Percentiles rank a stretch among this genome's conserved stretches.
phyloP scores from a whole-genome alignment of 2,329 filamentous ascomycete genomes.

The Epicoccum sorghinum region DNA sequence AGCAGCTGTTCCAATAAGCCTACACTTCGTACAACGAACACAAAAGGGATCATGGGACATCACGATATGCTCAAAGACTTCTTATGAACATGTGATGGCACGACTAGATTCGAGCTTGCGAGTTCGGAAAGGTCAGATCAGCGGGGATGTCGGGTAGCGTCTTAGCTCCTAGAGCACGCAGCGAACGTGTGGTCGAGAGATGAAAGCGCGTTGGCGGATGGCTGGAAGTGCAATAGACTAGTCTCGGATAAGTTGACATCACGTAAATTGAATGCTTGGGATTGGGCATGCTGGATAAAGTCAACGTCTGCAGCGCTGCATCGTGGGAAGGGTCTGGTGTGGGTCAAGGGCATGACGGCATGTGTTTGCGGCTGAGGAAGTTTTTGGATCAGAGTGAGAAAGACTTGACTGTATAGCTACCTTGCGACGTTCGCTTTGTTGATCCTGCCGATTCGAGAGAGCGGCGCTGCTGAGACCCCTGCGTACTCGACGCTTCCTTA shows the following conservation, averaged over 20 bases:
- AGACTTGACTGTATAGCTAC: neutral
- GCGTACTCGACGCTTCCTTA: constrained; percentile 6
- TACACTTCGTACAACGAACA: neutral
- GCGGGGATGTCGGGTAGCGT: constrained; percentile 13
- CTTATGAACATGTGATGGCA: constrained; percentile 7
- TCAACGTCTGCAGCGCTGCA: neutral
- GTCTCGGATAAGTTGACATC: constrained; percentile 28
- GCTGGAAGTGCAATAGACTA: constrained; percentile 3
- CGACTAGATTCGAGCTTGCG: constrained; percentile 1
- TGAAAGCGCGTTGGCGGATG: neutral
- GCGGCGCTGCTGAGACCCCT: constrained; percentile 24
- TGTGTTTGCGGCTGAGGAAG: constrained; percentile 19
- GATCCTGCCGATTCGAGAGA: constrained; percentile 8
- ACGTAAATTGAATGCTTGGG: constrained; percentile 38
- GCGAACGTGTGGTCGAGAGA: constrained; percentile 10
- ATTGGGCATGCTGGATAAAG: constrained; percentile 28
- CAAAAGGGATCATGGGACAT: neutral
- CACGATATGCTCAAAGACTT: constrained; percentile 3
- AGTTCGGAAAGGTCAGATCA: constrained; percentile 1
- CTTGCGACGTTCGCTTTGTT: neutral
- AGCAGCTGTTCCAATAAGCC: too few relatives aligned
- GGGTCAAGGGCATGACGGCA: constrained; percentile 29
- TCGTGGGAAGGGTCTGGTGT: constrained; percentile 6
- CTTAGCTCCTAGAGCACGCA: constrained; percentile 17
- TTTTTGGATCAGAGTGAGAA: constrained; percentile 14